phyloP scores from a whole-genome alignment of 805 yeast genomes.

The Yarrowia deformans region DNA sequence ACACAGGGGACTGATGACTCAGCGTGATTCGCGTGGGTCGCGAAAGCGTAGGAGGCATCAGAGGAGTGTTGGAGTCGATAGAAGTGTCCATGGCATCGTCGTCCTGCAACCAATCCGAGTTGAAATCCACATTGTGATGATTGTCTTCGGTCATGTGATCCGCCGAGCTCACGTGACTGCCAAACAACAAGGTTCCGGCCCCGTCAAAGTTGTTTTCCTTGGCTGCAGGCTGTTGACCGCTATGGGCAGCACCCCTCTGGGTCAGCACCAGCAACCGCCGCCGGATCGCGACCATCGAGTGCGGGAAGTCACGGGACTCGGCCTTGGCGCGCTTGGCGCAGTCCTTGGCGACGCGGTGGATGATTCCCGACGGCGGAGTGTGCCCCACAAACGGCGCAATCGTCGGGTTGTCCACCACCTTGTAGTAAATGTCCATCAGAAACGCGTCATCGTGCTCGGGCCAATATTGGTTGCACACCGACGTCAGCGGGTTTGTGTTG shows the following conservation, averaged over 20 bases:
- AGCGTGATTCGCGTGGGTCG: constrained; percentile 21
- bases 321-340: constrained; percentile 53
- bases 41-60: constrained; percentile 16
- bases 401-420: constrained; percentile 62
- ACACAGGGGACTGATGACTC: constrained; percentile 22
- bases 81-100: constrained; percentile 30
- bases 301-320: constrained; percentile 47
- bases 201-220: constrained; percentile 5
- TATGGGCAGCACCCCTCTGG: not conserved
- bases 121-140: not conserved
- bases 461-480: constrained; percentile 45
- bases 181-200: constrained; percentile 8
- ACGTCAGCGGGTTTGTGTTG: constrained; percentile 34
- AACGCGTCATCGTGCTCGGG: constrained; percentile 52
- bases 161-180: constrained; percentile 2
- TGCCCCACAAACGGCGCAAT: constrained; percentile 70
- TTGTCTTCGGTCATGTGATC: constrained; percentile 1
- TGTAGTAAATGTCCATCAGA: constrained; percentile 57
- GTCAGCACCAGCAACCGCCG: constrained; percentile 47
- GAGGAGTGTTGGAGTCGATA: constrained; percentile 15
- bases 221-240: not conserved
- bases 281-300: constrained; percentile 48
- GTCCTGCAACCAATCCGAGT: constrained; percentile 36
- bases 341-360: constrained; percentile 65
- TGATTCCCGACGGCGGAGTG: constrained; percentile 72